Base-by-base conservation (phyloP, 1,139 yeast genomes). In the Sugiyamaella grinbergsii region DNA sequence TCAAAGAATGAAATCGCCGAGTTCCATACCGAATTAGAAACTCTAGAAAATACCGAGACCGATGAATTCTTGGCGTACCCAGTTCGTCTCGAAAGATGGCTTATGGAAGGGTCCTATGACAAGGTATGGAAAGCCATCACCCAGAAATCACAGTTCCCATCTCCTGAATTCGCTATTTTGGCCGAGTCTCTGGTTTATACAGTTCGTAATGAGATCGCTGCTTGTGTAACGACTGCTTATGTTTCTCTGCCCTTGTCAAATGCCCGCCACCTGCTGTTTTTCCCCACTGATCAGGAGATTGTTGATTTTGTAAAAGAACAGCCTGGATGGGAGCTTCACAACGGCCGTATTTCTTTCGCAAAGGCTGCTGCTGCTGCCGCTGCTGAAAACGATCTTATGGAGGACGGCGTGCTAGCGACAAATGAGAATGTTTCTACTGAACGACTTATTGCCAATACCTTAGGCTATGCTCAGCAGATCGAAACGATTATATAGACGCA, bases 71-170 rank as follows among this genome's bases (percentile, higher is more conserved):
- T 93, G 60, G 79, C 81, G 50, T 90, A 90, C 68, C 98, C 98
- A 23, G 83, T 93, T 53, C 81, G 83, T 60, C 81, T 93, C 60
- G 98, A 93, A 68, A 85, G 89, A 60, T 88, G 95, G 83, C 79
- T 93, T 59, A 90, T 93, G 87, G 98, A 93, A 69, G 98, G 98
- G 42, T 86, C 93, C 58, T 93, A 91, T 69, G 94, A 89, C 68
- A 88, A 88, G 71, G 93, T 93, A 50, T 87, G 95, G 87, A 84
- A 83, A 61, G 78, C 88, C 50, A 79, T 84, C 72, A 74, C 75
- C 4, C 71, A 71, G 54, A 55, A 64, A 47, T 59, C 70, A 42
- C 69, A 79, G 63, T 77, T 78, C 48, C 82, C 82, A 15, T 69
- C 76, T 15, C 73, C 72, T 16, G 78, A 73, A 57, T 73, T 71